Conservation (phyloP, 73 alveolate species). For the Uronychia setigera region DNA sequence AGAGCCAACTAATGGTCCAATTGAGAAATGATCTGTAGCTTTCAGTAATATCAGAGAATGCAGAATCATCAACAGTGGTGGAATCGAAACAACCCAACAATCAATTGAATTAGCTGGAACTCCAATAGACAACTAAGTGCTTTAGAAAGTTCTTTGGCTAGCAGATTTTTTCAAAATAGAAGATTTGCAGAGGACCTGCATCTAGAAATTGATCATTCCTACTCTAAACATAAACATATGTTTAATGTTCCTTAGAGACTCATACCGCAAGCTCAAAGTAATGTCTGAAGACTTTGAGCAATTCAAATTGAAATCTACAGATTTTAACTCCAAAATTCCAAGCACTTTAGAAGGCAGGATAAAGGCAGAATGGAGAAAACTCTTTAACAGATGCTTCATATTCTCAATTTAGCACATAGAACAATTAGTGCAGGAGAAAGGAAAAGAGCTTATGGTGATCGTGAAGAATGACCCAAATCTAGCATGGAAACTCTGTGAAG, state of each 20-base stretch:
- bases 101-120: neutral
- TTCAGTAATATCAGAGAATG: neutral
- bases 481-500: neutral
- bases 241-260: slow-evolving; percentile 1
- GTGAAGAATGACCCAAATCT: neutral
- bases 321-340: neutral
- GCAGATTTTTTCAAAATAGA: neutral
- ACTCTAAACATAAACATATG: neutral
- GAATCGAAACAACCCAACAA: neutral
- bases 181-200: neutral
- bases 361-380: too few species aligned
- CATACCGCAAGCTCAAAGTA: slow-evolving; percentile 5
- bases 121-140: neutral
- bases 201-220: neutral
- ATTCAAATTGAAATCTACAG: neutral
- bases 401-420: too few species aligned
- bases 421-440: neutral
- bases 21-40: neutral
- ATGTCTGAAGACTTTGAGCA: slow-evolving; percentile 1
- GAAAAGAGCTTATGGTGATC: neutral
- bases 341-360: neutral
- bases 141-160: neutral
- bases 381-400: too few species aligned
- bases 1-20: neutral
- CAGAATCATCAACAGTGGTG: neutral